Evolutionary conservation across 2,329 filamentous ascomycete species (phyloP).

Genomic region (Bipolaris bicolor): DNA sequence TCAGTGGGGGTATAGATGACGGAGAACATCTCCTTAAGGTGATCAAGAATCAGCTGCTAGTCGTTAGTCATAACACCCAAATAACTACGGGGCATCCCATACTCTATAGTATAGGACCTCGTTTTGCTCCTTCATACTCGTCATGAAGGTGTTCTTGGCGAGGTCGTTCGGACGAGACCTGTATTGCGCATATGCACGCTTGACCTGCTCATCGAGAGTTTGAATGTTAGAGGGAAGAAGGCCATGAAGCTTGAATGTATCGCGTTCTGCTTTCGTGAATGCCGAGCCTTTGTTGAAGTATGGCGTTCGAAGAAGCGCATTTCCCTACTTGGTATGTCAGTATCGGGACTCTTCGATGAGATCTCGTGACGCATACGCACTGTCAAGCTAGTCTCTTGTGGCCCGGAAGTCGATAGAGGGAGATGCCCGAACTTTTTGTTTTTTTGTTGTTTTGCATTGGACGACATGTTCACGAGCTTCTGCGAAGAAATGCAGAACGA

Average conservation of each 20-base stretch:
- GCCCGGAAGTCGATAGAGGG: constrained; percentile 51
- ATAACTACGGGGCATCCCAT: constrained; percentile 17
- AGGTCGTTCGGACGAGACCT: constrained; percentile 65
- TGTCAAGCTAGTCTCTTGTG: constrained; percentile 49
- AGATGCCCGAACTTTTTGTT: constrained; percentile 47
- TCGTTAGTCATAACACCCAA: constrained; percentile 7
- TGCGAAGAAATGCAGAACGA: neutral
- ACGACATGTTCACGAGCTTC: constrained; percentile 18
- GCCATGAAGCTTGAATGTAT: constrained; percentile 72
- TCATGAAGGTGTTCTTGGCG: constrained; percentile 87
- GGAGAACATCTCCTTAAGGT: constrained; percentile 86
- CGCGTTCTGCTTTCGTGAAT: constrained; percentile 72
- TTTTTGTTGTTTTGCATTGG: constrained; percentile 27
- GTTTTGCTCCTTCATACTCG: constrained; percentile 84
- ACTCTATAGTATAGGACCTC: constrained; percentile 80
- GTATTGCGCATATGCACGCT: constrained; percentile 83
- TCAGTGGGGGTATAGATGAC: constrained; percentile 93
- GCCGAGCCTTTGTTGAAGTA: constrained; percentile 86
- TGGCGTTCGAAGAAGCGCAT: constrained; percentile 66
- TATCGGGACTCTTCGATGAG: neutral
- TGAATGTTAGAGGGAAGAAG: constrained; percentile 75
- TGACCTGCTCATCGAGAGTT: constrained; percentile 75
- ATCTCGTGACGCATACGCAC: constrained; percentile 20
- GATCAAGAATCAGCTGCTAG: constrained; percentile 70
- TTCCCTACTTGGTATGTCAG: constrained; percentile 33